Base-by-base conservation (phyloP, 345 rosid species). In the Bruguiera gymnorhiza region DNA sequence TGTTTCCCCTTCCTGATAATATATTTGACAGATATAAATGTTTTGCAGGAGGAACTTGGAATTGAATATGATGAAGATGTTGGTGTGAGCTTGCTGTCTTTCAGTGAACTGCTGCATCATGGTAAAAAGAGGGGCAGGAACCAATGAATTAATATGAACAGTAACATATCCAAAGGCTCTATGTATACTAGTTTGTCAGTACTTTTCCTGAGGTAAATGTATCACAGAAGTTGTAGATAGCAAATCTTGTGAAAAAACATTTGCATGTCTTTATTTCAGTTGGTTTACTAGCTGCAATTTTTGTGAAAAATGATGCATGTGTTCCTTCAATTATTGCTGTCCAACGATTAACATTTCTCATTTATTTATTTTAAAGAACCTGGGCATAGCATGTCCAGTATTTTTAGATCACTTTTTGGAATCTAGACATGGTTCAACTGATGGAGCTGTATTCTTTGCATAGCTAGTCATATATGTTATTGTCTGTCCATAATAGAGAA, bases 21-120 rank as follows among this genome's bases (percentile, higher is more conserved):
- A 30, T 55, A 11, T 31, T 68, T 67, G 57, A 75, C 70, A 62
- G 37, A 11, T 73, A 50, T 69, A 67, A 6, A 0, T 61, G 52
- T 67, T 69, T 79, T 78, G 77, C 87, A 92, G 97, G 98, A 88
- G 75, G 99, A 92, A 66, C 90, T 90, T 70, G 98, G 93, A 56
- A 74, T 92, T 65, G 97, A 90, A 75, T 84, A 90, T 70, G 99
- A 90, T 81, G 98, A 96, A 83, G 92, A 92, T 78, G 84, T 85
- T 2, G 90, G 87, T 60, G 85, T 85, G 69, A 87, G 76, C 77
- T 77, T 95, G 76, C 92, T 85, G 80, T 73, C 88, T 20, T 85
- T 84, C 75, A 72, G 79, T 57, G 88, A 86, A 55, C 73, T 90
- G 66, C 75, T 83, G 64, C 96, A 72, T 67, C 85, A 62, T 65